Evolutionary conservation across 1,284 basidiomycete species (phyloP), one percentile per base, ranked within the genome.

Genomic region (Moesziomyces aphidis): DNA sequence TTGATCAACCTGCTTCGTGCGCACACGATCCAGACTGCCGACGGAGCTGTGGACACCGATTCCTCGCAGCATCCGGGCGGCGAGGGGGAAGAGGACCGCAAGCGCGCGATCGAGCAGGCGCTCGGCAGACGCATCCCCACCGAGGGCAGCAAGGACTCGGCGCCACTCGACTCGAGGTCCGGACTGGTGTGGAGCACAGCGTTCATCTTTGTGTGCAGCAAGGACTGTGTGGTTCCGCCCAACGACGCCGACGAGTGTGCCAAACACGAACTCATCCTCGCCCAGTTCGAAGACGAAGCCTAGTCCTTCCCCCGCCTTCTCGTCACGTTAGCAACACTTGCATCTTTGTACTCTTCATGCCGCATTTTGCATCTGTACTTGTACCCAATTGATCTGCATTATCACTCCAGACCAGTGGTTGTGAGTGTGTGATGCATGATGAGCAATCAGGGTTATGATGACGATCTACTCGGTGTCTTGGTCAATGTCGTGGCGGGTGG

Each of bases 111-210:
- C 47, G 79, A 80, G 42, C 63, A 67, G 8, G 71, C 74, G 11
- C 69, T 83, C 5, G 83, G 79, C 31, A 74, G 77, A n/a, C 52
- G 48, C 11, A 28, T 80, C 6, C 64, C 63, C 15, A 23, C 24
- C 15, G 46, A 23, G 19, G 23, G 17, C 22, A 42, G 44, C 2
- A 50, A 53, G 15, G 39, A n/a, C 9, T 39, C 63, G 48, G 42
- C 19, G 8, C 28, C 39, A 17, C 61, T 63, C 8, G 58, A 63
- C 36, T 48, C 68, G 17, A 66, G 68, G 15, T 69, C 82, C 1
- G 83, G 83, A 0, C 50, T 84, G 21, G 71, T 72, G 9, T 84
- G 81, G 82, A 76, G 70, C 54, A 83, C 82, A 0, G 83, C 77
- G 1, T 65, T 83, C 36, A 50, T 84, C 43, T 84, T 78, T 66